Conservation (phyloP, 768 basidiomycete genomes). For the Collybia sordida region DNA sequence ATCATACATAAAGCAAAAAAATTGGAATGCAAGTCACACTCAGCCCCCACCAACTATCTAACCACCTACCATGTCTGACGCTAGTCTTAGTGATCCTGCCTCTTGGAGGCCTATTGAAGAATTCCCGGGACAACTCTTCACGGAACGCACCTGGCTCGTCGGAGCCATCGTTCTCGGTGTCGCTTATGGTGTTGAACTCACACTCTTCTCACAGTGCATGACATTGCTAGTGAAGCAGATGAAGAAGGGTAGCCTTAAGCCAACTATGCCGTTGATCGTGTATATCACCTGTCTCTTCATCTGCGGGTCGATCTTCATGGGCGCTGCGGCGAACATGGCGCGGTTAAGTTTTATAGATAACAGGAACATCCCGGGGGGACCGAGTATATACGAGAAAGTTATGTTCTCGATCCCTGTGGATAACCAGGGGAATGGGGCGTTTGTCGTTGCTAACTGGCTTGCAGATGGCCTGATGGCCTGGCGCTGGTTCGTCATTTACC, state of each 20-base stretch:
- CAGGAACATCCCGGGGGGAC: slow-evolving; percentile 9
- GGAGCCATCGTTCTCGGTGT: slow-evolving; percentile 6
- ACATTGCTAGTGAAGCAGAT: slow-evolving; percentile 1
- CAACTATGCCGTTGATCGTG: background rate
- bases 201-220: slow-evolving; percentile 1
- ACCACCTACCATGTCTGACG: background rate
- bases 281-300: slow-evolving; percentile 4
- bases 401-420: slow-evolving; percentile 8
- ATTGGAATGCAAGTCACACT: too few species aligned
- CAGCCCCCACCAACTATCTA: too few species aligned
- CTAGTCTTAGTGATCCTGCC: background rate
- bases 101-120: slow-evolving; percentile 3
- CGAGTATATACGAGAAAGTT: slow-evolving; percentile 1
- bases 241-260: background rate
- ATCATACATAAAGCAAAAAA: too few species aligned
- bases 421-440: slow-evolving; percentile 9
- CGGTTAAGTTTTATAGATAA: slow-evolving; percentile 9
- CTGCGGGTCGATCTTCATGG: slow-evolving; percentile 3
- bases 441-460: slow-evolving; percentile 25
- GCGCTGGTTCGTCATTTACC: slow-evolving; percentile 12
- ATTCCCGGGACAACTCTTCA: slow-evolving; percentile 4
- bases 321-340: slow-evolving; percentile 1
- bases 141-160: slow-evolving; percentile 6
- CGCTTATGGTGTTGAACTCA: slow-evolving; percentile 5
- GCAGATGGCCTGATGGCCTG: slow-evolving; percentile 18